Evolutionary conservation across 2,329 filamentous ascomycete genomes (phyloP), one percentile per base, ranked within the genome.

Genomic region (Pseudogymnoascus sp.): DNA sequence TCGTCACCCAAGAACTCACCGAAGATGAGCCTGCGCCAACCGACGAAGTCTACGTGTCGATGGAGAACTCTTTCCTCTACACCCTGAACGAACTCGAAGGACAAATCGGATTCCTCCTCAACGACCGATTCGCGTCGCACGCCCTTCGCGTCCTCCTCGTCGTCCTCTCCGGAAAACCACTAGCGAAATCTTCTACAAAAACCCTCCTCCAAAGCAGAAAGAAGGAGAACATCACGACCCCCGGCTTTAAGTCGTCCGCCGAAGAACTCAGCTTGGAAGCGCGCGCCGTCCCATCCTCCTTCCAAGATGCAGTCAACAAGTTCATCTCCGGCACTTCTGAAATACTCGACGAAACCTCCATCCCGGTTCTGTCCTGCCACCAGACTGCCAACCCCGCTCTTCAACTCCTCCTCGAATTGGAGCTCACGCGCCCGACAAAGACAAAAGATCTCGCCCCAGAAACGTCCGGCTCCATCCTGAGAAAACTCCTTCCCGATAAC

Each of bases 371-470:
- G 63, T 91, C 93, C 1, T 92, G 87, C 18, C 93, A 97, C 71
- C 91, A 90, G 3, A 90, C 93, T 0, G 95, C 92, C 59, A 97
- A 96, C 71, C 95, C 95, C 0, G 89, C 92, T 0, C 81, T 99
- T n/a, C 95, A 97, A 73, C 82, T 97, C 1, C 80, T 99, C 31
- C 79, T 99, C 3, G 90, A 93, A 72, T 80, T 99, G 14, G 95
- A 99, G 71, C 84, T 97, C 59, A 83, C 86, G 0, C 80, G 89
- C 64, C 88, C 89, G 67, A 85, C 84, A 60, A 89, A 90, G 68
- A 80, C 83, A 62, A 85, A 85, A 66, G 83, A 81, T 3, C 86
- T 85, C 67, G 84, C 84, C 5, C 84, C 82, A 43, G 85, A 72
- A 6, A 62, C 67, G 5, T 64, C 69, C n/a, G 72, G 73, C 18